Percentiles rank a stretch among this genome's conserved stretches.
Conservation (phyloP, 2,329 filamentous ascomycete species). For the Arthrobotrys musiformis region DNA sequence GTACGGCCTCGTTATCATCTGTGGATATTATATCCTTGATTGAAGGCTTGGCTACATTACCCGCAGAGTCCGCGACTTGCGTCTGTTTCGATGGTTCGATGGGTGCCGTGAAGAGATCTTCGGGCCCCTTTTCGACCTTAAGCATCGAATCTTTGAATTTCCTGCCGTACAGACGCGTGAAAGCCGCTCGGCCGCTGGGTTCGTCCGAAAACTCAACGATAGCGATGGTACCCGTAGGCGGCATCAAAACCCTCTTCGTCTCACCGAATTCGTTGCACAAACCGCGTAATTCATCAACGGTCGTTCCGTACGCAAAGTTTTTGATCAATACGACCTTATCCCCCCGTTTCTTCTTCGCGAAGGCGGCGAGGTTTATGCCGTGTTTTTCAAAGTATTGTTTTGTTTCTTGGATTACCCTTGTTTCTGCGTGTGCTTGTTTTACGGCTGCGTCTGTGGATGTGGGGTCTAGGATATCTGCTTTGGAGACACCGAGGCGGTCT, state of each 20-base stretch:
- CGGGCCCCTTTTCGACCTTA: constrained; percentile 92
- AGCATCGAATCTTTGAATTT: constrained; percentile 90
- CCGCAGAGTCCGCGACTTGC: constrained; percentile 63
- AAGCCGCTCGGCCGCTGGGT: constrained; percentile 82
- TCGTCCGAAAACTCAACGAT: constrained; percentile 87
- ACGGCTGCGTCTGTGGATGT: constrained; percentile 93
- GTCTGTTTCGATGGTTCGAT: constrained; percentile 57
- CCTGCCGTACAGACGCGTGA: constrained; percentile 85
- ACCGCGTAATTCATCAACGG: constrained; percentile 78
- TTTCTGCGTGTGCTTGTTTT: constrained; percentile 96
- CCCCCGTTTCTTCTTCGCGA: constrained; percentile 84
- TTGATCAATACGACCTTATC: constrained; percentile 91
- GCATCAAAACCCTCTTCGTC: constrained; percentile 85
- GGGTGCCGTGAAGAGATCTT: constrained; percentile 74
- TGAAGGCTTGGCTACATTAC: constrained; percentile 49
- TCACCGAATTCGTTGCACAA: constrained; percentile 88
- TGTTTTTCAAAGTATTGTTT: constrained; percentile 89
- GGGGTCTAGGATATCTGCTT: constrained; percentile 92
- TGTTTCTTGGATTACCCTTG: constrained; percentile 93
- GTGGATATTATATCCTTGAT: constrained; percentile 48
- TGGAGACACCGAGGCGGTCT: constrained; percentile 84
- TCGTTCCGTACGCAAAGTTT: constrained; percentile 89
- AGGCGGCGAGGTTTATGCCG: constrained; percentile 90
- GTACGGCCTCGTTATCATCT: constrained; percentile 58
- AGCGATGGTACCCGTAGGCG: constrained; percentile 89